Percentiles rank a stretch among this genome's conserved stretches.
These are phyloP conservation scores for Testicularia cyperi DNA, from an alignment of 1,284 basidiomycete genomes.

Conservation along the genomic window DNA sequence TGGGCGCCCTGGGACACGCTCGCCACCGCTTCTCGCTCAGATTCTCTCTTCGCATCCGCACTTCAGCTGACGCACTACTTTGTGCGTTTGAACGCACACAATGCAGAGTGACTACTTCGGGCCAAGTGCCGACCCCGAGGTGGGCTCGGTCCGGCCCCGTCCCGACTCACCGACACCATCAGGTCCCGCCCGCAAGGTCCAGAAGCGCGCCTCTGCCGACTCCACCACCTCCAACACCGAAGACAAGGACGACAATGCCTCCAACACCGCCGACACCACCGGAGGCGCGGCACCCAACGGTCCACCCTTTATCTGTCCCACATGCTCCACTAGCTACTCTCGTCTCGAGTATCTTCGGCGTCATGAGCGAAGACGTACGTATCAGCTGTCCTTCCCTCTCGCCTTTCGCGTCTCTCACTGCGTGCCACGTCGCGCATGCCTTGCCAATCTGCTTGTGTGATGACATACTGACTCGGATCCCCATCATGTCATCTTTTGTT, in stretches of 20 bases:
- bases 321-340: constrained; percentile 57
- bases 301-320: constrained; percentile 56
- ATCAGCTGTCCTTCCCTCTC: background rate
- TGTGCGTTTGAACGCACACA: too few species aligned
- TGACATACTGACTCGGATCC: too few species aligned
- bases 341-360: constrained; percentile 57
- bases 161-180: constrained; percentile 22
- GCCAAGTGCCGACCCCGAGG: constrained; percentile 21
- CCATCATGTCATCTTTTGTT: too few species aligned
- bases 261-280: constrained; percentile 10
- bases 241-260: constrained; percentile 8
- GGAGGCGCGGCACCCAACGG: constrained; percentile 36
- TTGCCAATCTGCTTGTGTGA: too few species aligned
- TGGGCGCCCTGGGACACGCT: too few species aligned
- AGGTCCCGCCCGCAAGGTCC: constrained; percentile 24
- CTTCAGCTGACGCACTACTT: too few species aligned
- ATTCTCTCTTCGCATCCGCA: too few species aligned
- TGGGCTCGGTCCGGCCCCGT: constrained; percentile 11
- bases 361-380: constrained; percentile 56
- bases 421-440: too few species aligned
- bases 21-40: too few species aligned
- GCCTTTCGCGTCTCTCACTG: background rate
- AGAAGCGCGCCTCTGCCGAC: constrained; percentile 23
- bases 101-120: constrained; percentile 41
- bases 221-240: constrained; percentile 24